Base-by-base conservation (phyloP, 2,329 filamentous ascomycete genomes). In the Aspergillus japonicus region DNA sequence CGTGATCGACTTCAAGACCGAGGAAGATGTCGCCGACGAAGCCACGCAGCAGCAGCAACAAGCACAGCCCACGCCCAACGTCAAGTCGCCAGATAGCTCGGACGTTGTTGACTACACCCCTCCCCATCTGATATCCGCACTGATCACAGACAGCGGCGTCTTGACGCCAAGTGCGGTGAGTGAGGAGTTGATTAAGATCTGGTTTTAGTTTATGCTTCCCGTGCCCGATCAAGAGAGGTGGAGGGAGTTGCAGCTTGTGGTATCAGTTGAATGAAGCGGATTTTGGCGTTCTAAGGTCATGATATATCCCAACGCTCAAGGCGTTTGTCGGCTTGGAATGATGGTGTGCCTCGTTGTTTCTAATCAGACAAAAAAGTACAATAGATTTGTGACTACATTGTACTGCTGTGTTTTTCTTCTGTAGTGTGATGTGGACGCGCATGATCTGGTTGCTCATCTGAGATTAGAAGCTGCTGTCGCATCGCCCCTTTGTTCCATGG, bases 1-100 rank as follows among this genome's bases (percentile, higher is more conserved):
- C 35, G 84, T 96, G 14, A 82, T 95, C 60, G 86, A 91, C 52
- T 96, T 95, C 73, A 82, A 82, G 67, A 86, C 85, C 1, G 81
- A 84, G 5, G 80, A 78, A 44, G 79, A 82, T 12, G 73, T 83
- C 59, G 65, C 67, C 39, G 70, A 75, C 61, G 77, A 81, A 60
- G 76, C 78, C 7, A 77, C 81, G 47, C 81, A 86, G 57, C 78
- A 68, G 68, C 48, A 19, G 24, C 60, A 19, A 39, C 65, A 14
- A 65, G 67, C 52, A 62, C 68, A n/a, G 39, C 63, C 35, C 64
- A 60, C 53, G 24, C 39, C 21, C 52, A 62, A 29, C 57, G 63
- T 55, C 62, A 70, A 60, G 49, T 68, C 61, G n/a, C 60, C 61
- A 24, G 68, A 69, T 21, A 66, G 72, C 42, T 69, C 66, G 11